phyloP scores from a whole-genome alignment of 257 asterid species.

The Solanum verrucosum region DNA sequence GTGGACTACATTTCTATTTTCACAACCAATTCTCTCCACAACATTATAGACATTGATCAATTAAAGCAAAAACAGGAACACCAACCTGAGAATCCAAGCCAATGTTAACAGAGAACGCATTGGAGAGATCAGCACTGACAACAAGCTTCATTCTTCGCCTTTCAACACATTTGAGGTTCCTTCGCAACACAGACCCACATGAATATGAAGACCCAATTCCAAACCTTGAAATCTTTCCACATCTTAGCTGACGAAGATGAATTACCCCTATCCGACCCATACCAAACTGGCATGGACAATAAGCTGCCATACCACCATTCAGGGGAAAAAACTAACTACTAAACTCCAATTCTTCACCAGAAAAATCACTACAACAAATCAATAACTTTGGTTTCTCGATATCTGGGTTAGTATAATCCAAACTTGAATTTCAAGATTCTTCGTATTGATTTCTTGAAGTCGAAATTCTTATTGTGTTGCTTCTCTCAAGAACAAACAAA shows the following conservation, averaged over 20 bases:
- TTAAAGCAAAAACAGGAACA: background rate
- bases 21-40: background rate
- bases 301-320: slow-evolving; percentile 37
- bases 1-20: background rate
- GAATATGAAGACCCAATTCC: slow-evolving; percentile 12
- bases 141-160: slow-evolving; percentile 41
- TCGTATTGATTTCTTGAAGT: background rate
- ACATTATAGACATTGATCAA: background rate
- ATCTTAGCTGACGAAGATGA: slow-evolving; percentile 33
- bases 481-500: background rate
- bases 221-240: slow-evolving; percentile 21
- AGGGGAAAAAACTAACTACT: background rate
- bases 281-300: slow-evolving; percentile 36
- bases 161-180: slow-evolving; percentile 24
- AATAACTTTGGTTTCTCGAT: background rate
- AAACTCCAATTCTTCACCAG: background rate
- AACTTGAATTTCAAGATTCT: background rate
- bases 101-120: slow-evolving; percentile 47
- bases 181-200: slow-evolving; percentile 19
- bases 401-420: background rate
- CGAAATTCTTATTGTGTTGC: background rate
- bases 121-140: slow-evolving; percentile 52
- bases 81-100: slow-evolving; percentile 81
- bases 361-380: background rate
- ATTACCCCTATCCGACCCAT: slow-evolving; percentile 31